phyloP scores from a whole-genome alignment of 441 rosid species.

The Adansonia gregorii region DNA sequence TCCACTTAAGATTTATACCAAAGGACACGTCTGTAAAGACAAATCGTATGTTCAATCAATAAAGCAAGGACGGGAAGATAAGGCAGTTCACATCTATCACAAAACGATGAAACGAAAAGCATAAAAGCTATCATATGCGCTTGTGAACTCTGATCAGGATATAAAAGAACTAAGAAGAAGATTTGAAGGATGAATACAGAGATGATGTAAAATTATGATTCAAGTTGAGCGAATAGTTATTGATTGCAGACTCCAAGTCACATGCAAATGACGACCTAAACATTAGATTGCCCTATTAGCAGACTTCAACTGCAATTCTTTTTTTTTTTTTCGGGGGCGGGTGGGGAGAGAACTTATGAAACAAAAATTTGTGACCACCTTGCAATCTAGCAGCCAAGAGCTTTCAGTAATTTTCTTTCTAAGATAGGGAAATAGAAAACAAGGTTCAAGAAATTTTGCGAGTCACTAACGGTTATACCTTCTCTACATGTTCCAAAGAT shows the following conservation, averaged over 20 bases:
- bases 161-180: background rate
- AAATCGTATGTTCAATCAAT: background rate
- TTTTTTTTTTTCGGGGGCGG: background rate
- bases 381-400: background rate
- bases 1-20: background rate
- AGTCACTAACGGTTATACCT: background rate
- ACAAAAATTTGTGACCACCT: background rate
- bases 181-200: background rate
- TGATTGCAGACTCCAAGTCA: background rate
- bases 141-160: background rate
- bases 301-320: background rate
- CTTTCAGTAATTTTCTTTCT: background rate
- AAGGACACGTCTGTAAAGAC: background rate
- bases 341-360: background rate
- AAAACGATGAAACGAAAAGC: background rate
- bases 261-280: background rate
- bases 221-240: background rate
- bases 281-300: background rate
- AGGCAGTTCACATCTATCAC: background rate
- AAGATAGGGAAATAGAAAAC: no score
- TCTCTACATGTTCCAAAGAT: slow-evolving; percentile 15
- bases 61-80: background rate
- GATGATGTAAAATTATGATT: background rate
- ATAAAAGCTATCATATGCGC: background rate
- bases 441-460: no score